Conservation (phyloP, 192 early-diverging fungal species). For the Lobosporangium transversale region DNA sequence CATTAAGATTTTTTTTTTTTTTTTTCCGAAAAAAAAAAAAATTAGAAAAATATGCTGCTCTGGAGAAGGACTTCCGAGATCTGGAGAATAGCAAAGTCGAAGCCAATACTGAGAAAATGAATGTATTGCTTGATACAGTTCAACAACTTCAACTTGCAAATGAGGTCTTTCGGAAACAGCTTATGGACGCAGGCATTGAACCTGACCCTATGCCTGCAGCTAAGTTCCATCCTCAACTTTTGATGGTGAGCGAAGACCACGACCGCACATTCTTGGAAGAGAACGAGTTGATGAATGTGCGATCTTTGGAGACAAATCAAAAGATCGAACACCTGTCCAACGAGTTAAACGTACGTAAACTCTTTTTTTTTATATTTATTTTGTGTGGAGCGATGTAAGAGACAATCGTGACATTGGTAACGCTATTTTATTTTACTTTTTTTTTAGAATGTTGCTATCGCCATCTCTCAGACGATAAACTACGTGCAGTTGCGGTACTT, state of each 20-base stretch:
- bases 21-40: neutral
- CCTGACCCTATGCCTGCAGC: slow-evolving; percentile 37
- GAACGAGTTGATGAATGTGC: slow-evolving; percentile 40
- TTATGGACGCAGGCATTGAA: slow-evolving; percentile 36
- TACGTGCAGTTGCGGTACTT: slow-evolving; percentile 46
- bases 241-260: slow-evolving; percentile 32
- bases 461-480: slow-evolving; percentile 49
- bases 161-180: slow-evolving; percentile 40
- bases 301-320: slow-evolving; percentile 32
- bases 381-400: neutral
- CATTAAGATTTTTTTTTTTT: no score
- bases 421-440: neutral
- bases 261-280: slow-evolving; percentile 45
- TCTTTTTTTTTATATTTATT: neutral
- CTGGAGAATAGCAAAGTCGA: slow-evolving; percentile 27
- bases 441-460: slow-evolving; percentile 32
- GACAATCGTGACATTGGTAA: neutral
- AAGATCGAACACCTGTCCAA: slow-evolving; percentile 35
- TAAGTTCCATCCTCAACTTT: slow-evolving; percentile 15
- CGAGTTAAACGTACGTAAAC: slow-evolving; percentile 41
- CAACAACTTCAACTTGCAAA: slow-evolving; percentile 39
- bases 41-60: slow-evolving; percentile 30
- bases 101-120: slow-evolving; percentile 49
- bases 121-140: slow-evolving; percentile 30
- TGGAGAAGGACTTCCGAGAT: slow-evolving; percentile 15